Base-by-base conservation (phyloP, 768 basidiomycete species). In the Suillus brevipes region DNA sequence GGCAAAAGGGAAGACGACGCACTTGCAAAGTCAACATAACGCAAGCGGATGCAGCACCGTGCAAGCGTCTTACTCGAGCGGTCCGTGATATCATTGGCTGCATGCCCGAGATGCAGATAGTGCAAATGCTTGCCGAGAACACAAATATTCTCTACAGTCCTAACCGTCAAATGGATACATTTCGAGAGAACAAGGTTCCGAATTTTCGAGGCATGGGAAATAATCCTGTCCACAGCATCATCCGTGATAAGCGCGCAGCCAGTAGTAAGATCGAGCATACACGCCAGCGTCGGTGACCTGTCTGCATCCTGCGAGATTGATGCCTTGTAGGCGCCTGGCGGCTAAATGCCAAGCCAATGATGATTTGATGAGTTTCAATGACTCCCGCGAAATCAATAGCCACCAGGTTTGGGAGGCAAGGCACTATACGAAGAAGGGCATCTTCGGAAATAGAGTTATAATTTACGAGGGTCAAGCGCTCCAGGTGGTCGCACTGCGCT, bases 11-110 rank as follows among this genome's bases (percentile, higher is more conserved):
- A 16, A 60, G 43, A 55, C 45, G 59, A 14, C 92, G 73, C 65
- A 96, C 95, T 95, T 6, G 97, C 97, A 67, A 99, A 89, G 77
- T 99, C 97, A 69, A 99, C 89, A 74, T 99, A 99, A 70, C 97
- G 83, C 68, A 99, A 77, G 37, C 97, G 84, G 1, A 92, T 95
- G 77, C 97, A 99, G 42, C 87, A 84, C 50, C 93, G 83, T 13
- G 95, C 96, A 28, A 99, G 82, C 12, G 85, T 83, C 63, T 87
- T 89, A 42, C 99, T 91, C 10, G 91, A 94, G 49, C 85, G 85
- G 75, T 99, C 97, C 8, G 95, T 97, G 67, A 99, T 95, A 70
- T 28, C 28, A 28, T 88, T 89, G 68, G 81, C 81, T 8, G 94
- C 92, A 79, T 99, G 97, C 8, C 95, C 97, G 45, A 99, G 84